Percentiles rank a stretch among this genome's conserved stretches.
Evolutionary conservation across 2,329 filamentous ascomycete species (phyloP).

Genomic region (Xylaria sp.): DNA sequence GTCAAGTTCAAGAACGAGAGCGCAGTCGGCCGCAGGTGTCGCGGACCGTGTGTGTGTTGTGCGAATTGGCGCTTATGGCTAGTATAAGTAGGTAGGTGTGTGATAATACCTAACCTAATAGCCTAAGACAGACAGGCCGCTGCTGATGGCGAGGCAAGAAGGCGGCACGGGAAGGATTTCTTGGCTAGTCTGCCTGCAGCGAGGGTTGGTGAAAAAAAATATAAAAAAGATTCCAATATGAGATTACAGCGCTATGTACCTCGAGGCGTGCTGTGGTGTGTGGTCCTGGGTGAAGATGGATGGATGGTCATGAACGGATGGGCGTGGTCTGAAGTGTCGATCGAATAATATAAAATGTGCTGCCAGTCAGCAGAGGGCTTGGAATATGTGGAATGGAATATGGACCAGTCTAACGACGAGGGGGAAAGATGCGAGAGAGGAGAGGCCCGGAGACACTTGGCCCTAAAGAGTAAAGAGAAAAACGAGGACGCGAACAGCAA

Average conservation of each 20-base stretch:
- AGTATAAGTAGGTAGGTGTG: not conserved
- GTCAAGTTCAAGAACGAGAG: constrained; percentile 38
- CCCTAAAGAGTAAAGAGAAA: constrained; percentile 32
- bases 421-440: constrained; percentile 28
- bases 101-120: constrained; percentile 18
- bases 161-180: constrained; percentile 37
- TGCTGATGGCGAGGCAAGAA: constrained; percentile 33
- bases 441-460: constrained; percentile 30
- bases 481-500: constrained; percentile 2
- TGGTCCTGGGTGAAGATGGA: not conserved
- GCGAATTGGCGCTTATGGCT: not conserved
- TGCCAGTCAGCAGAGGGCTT: constrained; percentile 44
- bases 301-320: not conserved
- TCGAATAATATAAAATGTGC: constrained; percentile 34
- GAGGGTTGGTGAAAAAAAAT: constrained; percentile 16
- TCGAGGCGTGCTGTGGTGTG: constrained; percentile 16
- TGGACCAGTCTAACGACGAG: constrained; percentile 31
- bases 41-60: constrained; percentile 1
- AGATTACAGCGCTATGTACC: constrained; percentile 24
- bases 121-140: not conserved
- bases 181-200: constrained; percentile 35
- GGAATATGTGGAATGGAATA: constrained; percentile 35
- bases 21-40: constrained; percentile 16
- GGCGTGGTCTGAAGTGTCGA: constrained; percentile 19
- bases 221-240: constrained; percentile 25